A percentile compares a stretch with the other conserved stretches of the same genome.
phyloP scores from a whole-genome alignment of 2,329 filamentous ascomycete species.

The Cladosporium sphaerospermum region DNA sequence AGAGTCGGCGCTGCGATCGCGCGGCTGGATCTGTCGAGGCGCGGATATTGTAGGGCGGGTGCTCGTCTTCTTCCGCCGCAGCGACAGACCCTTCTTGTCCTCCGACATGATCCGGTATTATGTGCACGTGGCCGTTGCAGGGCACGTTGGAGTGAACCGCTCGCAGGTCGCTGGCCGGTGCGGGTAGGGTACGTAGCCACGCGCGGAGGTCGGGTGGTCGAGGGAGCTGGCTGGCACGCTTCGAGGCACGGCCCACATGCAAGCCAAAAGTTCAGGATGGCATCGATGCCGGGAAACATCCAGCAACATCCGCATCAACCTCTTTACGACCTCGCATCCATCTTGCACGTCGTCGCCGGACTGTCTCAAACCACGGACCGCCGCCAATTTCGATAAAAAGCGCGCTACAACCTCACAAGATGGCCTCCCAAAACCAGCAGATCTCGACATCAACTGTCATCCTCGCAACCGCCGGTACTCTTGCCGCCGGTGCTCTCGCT shows the following conservation, averaged over 20 bases:
- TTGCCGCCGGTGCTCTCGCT: slow-evolving; percentile 54
- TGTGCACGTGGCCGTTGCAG: not conserved
- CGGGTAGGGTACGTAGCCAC: not conserved
- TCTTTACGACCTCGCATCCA: not conserved
- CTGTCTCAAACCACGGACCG: not conserved
- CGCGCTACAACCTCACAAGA: slow-evolving; percentile 11
- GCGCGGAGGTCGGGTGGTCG: not conserved
- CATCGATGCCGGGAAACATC: not conserved
- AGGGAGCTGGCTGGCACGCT: too few relatives aligned
- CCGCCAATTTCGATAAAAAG: not conserved
- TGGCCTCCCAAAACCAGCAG: slow-evolving; percentile 29
- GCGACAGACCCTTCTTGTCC: slow-evolving; percentile 48
- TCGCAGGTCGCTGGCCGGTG: too few relatives aligned
- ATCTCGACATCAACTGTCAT: slow-evolving; percentile 54
- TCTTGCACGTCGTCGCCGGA: slow-evolving; percentile 4
- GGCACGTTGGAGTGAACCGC: too few relatives aligned
- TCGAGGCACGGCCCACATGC: too few relatives aligned
- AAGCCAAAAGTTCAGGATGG: too few relatives aligned
- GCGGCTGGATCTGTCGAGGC: slow-evolving; percentile 46
- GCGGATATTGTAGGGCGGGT: slow-evolving; percentile 54
- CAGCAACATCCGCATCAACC: not conserved
- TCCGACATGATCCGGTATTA: slow-evolving; percentile 40
- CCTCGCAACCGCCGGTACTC: slow-evolving; percentile 52
- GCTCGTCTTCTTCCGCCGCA: slow-evolving; percentile 55
- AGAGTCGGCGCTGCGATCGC: slow-evolving; percentile 12